Percentiles rank a stretch among this genome's conserved stretches.
phyloP scores from a whole-genome alignment of 2,329 filamentous ascomycete genomes.

The Pseudopyricularia javanii region DNA sequence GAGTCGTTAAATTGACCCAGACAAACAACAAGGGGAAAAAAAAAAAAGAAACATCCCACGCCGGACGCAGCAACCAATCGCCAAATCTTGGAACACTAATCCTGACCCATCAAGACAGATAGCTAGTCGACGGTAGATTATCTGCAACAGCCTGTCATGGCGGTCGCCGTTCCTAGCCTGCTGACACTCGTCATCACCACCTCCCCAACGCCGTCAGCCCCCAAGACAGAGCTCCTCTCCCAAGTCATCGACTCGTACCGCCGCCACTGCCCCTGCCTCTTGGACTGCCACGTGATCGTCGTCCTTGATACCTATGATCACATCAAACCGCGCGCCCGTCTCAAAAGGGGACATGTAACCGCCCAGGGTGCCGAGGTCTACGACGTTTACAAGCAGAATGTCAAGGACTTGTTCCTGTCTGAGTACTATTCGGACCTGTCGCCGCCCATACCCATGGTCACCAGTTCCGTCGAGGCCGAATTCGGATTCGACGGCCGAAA shows the following conservation, averaged over 20 bases:
- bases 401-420: conserved; percentile 25
- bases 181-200: conserved; percentile 39
- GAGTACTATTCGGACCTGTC: not conserved
- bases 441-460: conserved; percentile 4
- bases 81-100: too few relatives aligned
- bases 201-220: conserved; percentile 40
- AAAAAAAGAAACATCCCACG: not conserved
- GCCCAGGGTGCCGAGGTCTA: conserved; percentile 28
- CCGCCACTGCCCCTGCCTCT: conserved; percentile 24
- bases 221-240: conserved; percentile 36
- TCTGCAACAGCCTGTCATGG: too few relatives aligned
- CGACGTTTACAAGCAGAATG: conserved; percentile 31
- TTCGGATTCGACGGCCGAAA: conserved; percentile 26
- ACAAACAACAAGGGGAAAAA: not conserved
- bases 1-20: too few relatives aligned
- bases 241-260: conserved; percentile 32
- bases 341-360: conserved; percentile 43
- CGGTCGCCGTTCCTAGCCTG: not conserved
- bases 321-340: conserved; percentile 25
- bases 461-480: conserved; percentile 25
- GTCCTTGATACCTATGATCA: conserved; percentile 40
- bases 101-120: too few relatives aligned
- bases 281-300: conserved; percentile 31
- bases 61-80: too few relatives aligned
- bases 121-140: too few relatives aligned